phyloP scores from a whole-genome alignment of 495 filamentous ascomycete genomes.

The Talaromyces proteolyticus region DNA sequence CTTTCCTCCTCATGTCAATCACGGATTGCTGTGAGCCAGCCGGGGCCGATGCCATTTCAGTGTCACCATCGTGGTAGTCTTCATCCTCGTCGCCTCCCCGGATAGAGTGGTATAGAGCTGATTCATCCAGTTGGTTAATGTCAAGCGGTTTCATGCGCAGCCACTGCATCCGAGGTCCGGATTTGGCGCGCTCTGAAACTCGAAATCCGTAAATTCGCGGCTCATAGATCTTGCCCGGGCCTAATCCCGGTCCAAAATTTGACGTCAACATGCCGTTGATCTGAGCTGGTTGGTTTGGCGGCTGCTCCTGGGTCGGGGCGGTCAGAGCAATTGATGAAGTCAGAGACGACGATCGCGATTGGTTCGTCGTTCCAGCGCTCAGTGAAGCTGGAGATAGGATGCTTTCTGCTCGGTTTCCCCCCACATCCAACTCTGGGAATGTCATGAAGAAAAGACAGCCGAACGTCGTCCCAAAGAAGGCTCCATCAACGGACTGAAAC shows the following conservation, averaged over 20 bases:
- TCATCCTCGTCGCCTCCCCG: slow-evolving; percentile 25
- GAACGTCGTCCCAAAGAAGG: slow-evolving; percentile 97
- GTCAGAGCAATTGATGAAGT: slow-evolving; percentile 19
- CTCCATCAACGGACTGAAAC: slow-evolving; percentile 96
- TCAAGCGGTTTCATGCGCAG: slow-evolving; percentile 77
- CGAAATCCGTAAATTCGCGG: slow-evolving; percentile 95
- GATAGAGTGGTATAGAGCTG: slow-evolving; percentile 38
- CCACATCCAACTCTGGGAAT: slow-evolving; percentile 88
- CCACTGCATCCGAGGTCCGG: slow-evolving; percentile 95
- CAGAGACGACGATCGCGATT: slow-evolving; percentile 30
- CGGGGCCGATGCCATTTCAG: slow-evolving; percentile 22
- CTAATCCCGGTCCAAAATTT: slow-evolving; percentile 86
- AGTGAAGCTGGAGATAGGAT: slow-evolving; percentile 27
- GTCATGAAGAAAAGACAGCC: slow-evolving; percentile 94
- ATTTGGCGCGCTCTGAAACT: slow-evolving; percentile 78
- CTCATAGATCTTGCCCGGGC: slow-evolving; percentile 79
- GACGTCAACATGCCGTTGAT: slow-evolving; percentile 80
- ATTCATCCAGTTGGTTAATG: slow-evolving; percentile 78
- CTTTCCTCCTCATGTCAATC: slow-evolving; percentile 44
- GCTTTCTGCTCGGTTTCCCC: slow-evolving; percentile 27
- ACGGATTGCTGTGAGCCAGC: slow-evolving; percentile 24
- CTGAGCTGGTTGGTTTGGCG: slow-evolving; percentile 44
- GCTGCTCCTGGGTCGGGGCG: neutral
- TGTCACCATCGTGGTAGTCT: slow-evolving; percentile 45
- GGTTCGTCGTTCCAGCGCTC: slow-evolving; percentile 22